Conservation (phyloP, 2,329 filamentous ascomycete genomes). For the Camillea tinctor region DNA sequence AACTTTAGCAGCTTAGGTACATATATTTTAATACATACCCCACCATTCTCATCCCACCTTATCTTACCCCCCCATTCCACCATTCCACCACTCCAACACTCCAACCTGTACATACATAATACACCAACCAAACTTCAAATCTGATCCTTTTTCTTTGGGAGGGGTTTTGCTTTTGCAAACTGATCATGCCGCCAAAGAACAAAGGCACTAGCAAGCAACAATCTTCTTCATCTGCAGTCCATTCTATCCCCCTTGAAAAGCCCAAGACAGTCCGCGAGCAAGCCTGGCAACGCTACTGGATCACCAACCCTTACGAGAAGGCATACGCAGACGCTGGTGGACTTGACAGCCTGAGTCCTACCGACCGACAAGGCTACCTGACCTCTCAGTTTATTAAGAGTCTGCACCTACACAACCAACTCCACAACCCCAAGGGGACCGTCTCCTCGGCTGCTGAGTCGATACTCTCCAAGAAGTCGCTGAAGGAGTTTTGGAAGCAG, state of each 20-base stretch:
- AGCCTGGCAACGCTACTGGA: constrained; percentile 46
- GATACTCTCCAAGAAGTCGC: constrained; percentile 34
- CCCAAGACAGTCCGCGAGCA: constrained; percentile 50
- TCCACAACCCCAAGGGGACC: constrained; percentile 1
- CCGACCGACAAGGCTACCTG: constrained; percentile 50
- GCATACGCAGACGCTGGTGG: constrained; percentile 42
- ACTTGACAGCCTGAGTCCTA: constrained; percentile 43
- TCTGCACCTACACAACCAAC: not conserved
- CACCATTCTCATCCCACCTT: not conserved
- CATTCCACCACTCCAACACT: too few relatives aligned
- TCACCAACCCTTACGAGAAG: constrained; percentile 49
- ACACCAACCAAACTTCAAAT: not conserved
- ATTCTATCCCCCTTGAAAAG: constrained; percentile 19
- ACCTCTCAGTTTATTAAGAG: constrained; percentile 44
- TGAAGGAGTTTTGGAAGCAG: constrained; percentile 58
- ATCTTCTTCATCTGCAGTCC: constrained; percentile 27
- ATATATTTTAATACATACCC: not conserved
- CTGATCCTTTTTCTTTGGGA: constrained; percentile 6
- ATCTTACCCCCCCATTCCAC: too few relatives aligned
- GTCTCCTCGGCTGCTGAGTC: constrained; percentile 35
- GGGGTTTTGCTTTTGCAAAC: constrained; percentile 5
- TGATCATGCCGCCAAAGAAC: constrained; percentile 33
- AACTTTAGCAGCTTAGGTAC: too few relatives aligned
- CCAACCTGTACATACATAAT: not conserved
- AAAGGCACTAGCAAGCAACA: constrained; percentile 25